Percentiles rank a stretch among this genome's conserved stretches.
Evolutionary conservation across 495 filamentous ascomycete species (phyloP).

Genomic region (Aspergillus ostianus): DNA sequence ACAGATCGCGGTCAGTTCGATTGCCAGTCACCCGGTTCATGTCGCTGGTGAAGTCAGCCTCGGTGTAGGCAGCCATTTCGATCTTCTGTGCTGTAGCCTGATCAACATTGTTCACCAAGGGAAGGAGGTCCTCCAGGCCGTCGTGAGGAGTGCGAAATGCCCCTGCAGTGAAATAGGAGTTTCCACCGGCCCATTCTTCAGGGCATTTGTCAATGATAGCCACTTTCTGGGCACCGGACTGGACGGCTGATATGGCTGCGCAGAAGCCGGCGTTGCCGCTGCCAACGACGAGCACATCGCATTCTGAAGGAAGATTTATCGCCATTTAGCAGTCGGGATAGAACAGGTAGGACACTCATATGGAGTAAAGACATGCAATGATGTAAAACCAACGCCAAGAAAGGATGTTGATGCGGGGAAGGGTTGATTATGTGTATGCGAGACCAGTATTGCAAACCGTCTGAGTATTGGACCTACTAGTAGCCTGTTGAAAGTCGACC

Average conservation of each 20-base stretch:
- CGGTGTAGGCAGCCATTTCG: slow-evolving; percentile 46
- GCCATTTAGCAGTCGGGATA: neutral
- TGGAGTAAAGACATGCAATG: neutral
- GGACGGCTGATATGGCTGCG: slow-evolving; percentile 48
- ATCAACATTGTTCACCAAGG: slow-evolving; percentile 48
- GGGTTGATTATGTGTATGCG: no score
- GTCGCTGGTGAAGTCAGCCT: slow-evolving; percentile 46
- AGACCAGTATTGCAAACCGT: no score
- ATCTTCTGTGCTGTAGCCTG: slow-evolving; percentile 32
- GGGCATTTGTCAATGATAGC: slow-evolving; percentile 55
- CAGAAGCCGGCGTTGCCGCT: slow-evolving; percentile 60
- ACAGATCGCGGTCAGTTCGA: slow-evolving; percentile 44
- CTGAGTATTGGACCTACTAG: no score
- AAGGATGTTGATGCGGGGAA: neutral
- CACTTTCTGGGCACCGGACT: slow-evolving; percentile 33
- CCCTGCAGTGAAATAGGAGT: slow-evolving; percentile 58
- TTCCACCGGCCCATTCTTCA: slow-evolving; percentile 53
- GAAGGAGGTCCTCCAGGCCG: slow-evolving; percentile 47
- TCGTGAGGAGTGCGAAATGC: slow-evolving; percentile 50
- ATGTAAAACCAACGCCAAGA: neutral
- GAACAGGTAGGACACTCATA: neutral
- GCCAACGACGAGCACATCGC: slow-evolving; percentile 55
- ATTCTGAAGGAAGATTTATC: slow-evolving; percentile 14
- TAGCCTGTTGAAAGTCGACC: no score
- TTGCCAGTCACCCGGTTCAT: slow-evolving; percentile 49